Evolutionary conservation across 2,329 filamentous ascomycete genomes (phyloP), one percentile per base, ranked within the genome.

Genomic region (Magnaporthiopsis rhizophila): DNA sequence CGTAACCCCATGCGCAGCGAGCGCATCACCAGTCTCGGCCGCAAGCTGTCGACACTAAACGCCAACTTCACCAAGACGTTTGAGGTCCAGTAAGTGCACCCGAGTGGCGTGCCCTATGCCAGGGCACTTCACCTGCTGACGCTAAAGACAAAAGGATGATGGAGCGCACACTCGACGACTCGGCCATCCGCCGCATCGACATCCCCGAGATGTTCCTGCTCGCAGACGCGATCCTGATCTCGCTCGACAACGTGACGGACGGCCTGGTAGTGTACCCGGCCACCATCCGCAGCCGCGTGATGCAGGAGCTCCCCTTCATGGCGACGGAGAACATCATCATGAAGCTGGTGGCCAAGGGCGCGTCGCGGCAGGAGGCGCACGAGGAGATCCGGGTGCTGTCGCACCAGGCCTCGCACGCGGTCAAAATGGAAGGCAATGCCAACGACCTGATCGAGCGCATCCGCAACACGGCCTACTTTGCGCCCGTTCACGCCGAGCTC

Each of bases 361-460:
- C 80, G 34, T 90, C 86, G 12, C 81, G 92, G 62, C 91, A 96
- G 74, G 90, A 93, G 30, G 89, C 91, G 1, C 92, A 97, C 76
- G 92, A 97, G 78, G 80, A 94, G 75, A 93, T 97, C 71, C 88
- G 89, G 9, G 89, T 97, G 1, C 82, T 97, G 59, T 90, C 85
- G 2, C 89, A 92, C 77, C 81, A 96, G 77, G 91, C 92, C 0
- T 84, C 82, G 58, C 80, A 82, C 38, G 86, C 89, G 11, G 68
- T 69, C 61, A 69, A 69, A 65, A 65, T 67, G 59, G 63, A 69
- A 74, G 91, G 91, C 50, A 86, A 87, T 69, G 79, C 85, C 64
- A 97, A 97, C 72, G 92, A 97, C 73, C 81, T 97, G 2, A 86
- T 97, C 18, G 86, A 91, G 67, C 81, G 92, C 18, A 92, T 97